These are phyloP conservation scores for Coemansia sp. DNA, from an alignment of 192 early-diverging fungal genomes.

Conservation along the genomic window DNA sequence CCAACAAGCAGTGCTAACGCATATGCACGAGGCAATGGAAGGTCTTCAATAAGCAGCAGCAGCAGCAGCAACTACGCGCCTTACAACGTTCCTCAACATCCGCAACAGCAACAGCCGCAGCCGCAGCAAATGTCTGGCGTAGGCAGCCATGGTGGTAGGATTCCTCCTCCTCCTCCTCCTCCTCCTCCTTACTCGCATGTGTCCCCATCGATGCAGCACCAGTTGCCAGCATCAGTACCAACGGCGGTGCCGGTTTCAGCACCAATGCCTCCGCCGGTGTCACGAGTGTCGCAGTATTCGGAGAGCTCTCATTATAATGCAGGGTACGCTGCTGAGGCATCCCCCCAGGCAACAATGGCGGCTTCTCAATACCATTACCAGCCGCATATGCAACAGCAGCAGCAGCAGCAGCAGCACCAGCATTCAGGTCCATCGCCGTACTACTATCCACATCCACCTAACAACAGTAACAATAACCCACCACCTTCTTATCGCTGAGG, in stretches of 20 bases:
- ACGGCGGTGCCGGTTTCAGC: background rate
- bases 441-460: slow-evolving; percentile 14
- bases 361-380: background rate
- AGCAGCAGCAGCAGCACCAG: slow-evolving; percentile 15
- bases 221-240: background rate
- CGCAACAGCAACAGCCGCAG: slow-evolving; percentile 12
- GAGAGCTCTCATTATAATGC: background rate
- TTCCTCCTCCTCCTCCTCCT: background rate
- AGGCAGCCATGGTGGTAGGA: background rate
- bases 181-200: background rate
- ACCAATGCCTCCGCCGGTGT: background rate
- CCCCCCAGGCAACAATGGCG: background rate
- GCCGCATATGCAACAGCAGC: slow-evolving; percentile 6
- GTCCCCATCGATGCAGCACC: slow-evolving; percentile 3
- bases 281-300: background rate
- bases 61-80: slow-evolving; percentile 7
- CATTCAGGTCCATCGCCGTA: slow-evolving; percentile 10
- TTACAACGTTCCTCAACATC: slow-evolving; percentile 1
- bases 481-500: slow-evolving; percentile 7
- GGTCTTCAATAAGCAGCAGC: slow-evolving; percentile 10
- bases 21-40: slow-evolving; percentile 1
- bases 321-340: background rate
- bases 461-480: background rate
- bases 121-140: background rate
- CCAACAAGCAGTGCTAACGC: background rate